Conservation (phyloP, 1,139 yeast species). For the Pichia sp. region DNA sequence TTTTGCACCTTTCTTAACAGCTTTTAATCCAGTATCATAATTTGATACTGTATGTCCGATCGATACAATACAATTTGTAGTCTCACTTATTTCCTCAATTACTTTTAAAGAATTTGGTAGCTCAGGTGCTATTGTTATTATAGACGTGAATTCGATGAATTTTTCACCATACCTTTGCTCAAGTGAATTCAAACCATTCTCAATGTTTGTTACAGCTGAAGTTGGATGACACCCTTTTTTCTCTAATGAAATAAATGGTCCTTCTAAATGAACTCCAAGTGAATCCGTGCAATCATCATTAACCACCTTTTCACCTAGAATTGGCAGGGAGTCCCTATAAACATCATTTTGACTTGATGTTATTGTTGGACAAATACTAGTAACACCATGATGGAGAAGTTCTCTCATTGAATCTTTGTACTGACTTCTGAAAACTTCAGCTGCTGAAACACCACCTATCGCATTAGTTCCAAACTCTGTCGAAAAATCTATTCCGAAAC, state of each 20-base stretch:
- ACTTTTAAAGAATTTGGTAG: conserved; percentile 46
- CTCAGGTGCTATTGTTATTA: conserved; percentile 60
- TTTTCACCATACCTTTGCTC: conserved; percentile 35
- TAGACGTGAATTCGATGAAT: conserved; percentile 37
- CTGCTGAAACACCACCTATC: too few species aligned
- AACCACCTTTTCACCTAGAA: conserved; percentile 32
- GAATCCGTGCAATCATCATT: conserved; percentile 35
- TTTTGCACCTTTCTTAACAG: conserved; percentile 46
- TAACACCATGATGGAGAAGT: conserved; percentile 49
- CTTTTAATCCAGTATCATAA: conserved; percentile 42
- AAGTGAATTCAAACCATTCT: conserved; percentile 27
- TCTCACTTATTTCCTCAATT: conserved; percentile 36
- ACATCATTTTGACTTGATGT: conserved; percentile 50
- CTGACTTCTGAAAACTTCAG: conserved; percentile 28
- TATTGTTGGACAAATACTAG: conserved; percentile 54
- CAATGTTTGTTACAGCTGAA: conserved; percentile 41
- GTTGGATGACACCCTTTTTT: conserved; percentile 61
- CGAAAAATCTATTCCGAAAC: conserved; percentile 53
- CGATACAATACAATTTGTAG: conserved; percentile 37
- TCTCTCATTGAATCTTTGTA: conserved; percentile 43
- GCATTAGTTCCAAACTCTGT: conserved; percentile 22
- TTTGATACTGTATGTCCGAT: conserved; percentile 53
- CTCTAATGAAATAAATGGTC: conserved; percentile 49
- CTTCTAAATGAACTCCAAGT: conserved; percentile 60
- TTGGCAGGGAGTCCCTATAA: conserved; percentile 45